Conservation (phyloP, 805 yeast genomes). For the Yarrowia phangngaensis region DNA sequence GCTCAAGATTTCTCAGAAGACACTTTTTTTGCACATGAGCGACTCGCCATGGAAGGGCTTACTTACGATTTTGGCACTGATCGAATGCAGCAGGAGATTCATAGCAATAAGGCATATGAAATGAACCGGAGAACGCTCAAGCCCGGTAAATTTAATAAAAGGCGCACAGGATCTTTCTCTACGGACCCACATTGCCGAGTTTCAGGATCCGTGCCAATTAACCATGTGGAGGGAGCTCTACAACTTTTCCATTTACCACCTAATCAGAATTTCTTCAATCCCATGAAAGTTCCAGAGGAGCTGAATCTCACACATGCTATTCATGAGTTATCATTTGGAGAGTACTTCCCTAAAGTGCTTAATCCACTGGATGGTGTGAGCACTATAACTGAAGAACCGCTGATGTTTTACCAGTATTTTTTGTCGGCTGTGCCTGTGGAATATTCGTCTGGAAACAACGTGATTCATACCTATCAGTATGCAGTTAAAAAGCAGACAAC, state of each 20-base stretch:
- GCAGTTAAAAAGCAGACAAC: conserved; percentile 43
- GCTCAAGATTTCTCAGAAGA: conserved; percentile 77
- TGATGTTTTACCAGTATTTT: conserved; percentile 53
- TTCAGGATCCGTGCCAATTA: conserved; percentile 53
- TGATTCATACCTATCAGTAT: conserved; percentile 72
- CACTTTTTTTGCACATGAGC: conserved; percentile 70
- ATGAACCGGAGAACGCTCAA: conserved; percentile 11
- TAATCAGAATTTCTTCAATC: conserved; percentile 35
- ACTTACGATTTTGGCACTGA: conserved; percentile 27
- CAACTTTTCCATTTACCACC: conserved; percentile 57
- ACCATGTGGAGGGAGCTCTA: conserved; percentile 79
- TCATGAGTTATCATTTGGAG: conserved; percentile 86
- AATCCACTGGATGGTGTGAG: conserved; percentile 85
- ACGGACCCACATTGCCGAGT: conserved; percentile 31
- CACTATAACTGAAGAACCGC: conserved; percentile 48
- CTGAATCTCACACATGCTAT: conserved; percentile 81
- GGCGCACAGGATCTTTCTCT: not conserved
- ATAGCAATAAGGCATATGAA: conserved; percentile 20
- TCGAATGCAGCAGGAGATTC: conserved; percentile 4
- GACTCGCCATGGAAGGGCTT: conserved; percentile 65
- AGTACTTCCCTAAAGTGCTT: conserved; percentile 75
- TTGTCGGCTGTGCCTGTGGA: conserved; percentile 80
- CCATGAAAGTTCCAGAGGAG: conserved; percentile 31
- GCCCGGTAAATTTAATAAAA: not conserved
- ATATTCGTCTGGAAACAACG: conserved; percentile 46